phyloP scores from a whole-genome alignment of 1,284 basidiomycete genomes.

The Leucoagaricus sp. region DNA sequence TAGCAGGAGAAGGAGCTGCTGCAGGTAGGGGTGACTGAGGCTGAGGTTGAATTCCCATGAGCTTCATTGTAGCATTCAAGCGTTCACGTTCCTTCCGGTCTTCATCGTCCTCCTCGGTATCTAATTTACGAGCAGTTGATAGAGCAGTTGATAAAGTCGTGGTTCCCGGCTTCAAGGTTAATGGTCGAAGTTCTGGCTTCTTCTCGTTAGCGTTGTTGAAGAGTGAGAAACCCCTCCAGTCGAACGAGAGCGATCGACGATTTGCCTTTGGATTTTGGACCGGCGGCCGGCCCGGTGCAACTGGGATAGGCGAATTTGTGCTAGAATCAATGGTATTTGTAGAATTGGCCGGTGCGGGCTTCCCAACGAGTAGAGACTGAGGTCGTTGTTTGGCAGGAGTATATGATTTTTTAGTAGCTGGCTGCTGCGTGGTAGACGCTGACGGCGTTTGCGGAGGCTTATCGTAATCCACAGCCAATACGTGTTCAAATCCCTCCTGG shows the following conservation, averaged over 20 bases:
- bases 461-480: constrained; percentile 87
- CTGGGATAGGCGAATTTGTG: constrained; percentile 36
- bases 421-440: constrained; percentile 32
- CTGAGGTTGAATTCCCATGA: constrained; percentile 84
- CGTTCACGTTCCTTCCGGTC: constrained; percentile 84
- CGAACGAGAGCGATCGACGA: constrained; percentile 77
- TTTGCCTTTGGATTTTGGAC: constrained; percentile 48
- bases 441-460: constrained; percentile 45
- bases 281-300: constrained; percentile 25
- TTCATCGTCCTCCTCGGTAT: constrained; percentile 85
- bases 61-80: constrained; percentile 84
- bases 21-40: constrained; percentile 39
- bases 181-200: constrained; percentile 67
- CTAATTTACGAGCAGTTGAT: constrained; percentile 69
- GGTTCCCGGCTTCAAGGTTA: constrained; percentile 69
- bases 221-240: constrained; percentile 75
- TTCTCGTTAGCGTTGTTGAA: constrained; percentile 57
- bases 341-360: constrained; percentile 39
- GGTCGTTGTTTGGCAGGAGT: constrained; percentile 50
- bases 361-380: constrained; percentile 58
- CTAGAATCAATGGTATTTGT: constrained; percentile 27
- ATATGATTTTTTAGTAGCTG: constrained; percentile 29
- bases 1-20: constrained; percentile 23
- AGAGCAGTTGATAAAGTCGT: constrained; percentile 55
- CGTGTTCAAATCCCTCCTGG: constrained; percentile 92